phyloP scores from a whole-genome alignment of 1,139 yeast genomes.

The Hyphopichia fennica region DNA sequence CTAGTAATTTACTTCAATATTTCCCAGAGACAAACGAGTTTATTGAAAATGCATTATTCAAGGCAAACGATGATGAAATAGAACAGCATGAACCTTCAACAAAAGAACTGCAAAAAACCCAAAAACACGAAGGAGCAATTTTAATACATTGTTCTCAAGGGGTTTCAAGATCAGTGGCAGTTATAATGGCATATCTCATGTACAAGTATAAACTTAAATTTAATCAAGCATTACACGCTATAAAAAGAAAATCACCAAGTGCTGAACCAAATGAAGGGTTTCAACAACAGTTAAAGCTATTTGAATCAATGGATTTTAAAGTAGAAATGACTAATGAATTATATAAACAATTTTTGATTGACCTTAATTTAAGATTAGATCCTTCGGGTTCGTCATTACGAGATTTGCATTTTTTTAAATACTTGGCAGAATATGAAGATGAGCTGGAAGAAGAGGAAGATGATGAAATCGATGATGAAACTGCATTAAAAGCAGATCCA shows the following conservation, averaged over 20 bases:
- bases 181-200: constrained; percentile 80
- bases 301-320: constrained; percentile 34
- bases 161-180: constrained; percentile 73
- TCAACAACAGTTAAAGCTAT: constrained; percentile 66
- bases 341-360: constrained; percentile 29
- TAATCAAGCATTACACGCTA: constrained; percentile 69
- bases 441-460: constrained; percentile 6
- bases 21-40: constrained; percentile 63
- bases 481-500: constrained; percentile 14
- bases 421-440: constrained; percentile 10
- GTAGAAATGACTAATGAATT: constrained; percentile 21
- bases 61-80: neutral
- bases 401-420: constrained; percentile 11
- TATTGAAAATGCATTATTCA: constrained; percentile 62
- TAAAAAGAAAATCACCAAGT: constrained; percentile 56
- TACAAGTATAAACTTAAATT: constrained; percentile 59
- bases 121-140: constrained; percentile 48
- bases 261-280: constrained; percentile 82
- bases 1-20: constrained; percentile 61
- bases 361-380: constrained; percentile 24
- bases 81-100: neutral
- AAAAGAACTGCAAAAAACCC: constrained; percentile 23
- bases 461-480: constrained; percentile 1
- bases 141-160: constrained; percentile 86
- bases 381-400: constrained; percentile 26